Conservation (phyloP, 441 rosid species). For the Manihot esculenta region DNA sequence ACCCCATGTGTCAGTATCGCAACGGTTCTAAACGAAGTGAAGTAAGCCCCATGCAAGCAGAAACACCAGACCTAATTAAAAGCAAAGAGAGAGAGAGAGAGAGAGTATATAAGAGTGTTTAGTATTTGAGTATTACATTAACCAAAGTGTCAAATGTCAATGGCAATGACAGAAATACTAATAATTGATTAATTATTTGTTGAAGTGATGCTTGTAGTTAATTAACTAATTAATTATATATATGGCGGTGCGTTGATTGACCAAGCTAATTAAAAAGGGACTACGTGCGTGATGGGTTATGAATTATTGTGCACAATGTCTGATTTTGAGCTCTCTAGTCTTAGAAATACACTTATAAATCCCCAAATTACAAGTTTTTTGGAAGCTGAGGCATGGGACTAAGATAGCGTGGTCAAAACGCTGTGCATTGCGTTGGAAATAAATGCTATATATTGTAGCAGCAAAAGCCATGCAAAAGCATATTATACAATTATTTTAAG, state of each 20-base stretch:
- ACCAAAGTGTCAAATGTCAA: constrained; percentile 24
- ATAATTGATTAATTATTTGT: constrained; percentile 26
- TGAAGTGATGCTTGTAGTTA: constrained; percentile 8
- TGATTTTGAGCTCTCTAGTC: constrained; percentile 29
- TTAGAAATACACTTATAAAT: neutral
- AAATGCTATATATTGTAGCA: constrained; percentile 5
- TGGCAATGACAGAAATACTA: constrained; percentile 15
- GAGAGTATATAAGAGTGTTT: constrained; percentile 29
- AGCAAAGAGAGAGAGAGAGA: neutral
- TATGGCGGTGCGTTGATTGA: constrained; percentile 10
- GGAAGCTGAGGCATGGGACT: constrained; percentile 27
- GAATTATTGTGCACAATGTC: constrained; percentile 46
- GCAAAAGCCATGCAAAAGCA: constrained; percentile 24
- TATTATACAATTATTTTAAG: constrained; percentile 15
- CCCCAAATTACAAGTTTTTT: too few species aligned
- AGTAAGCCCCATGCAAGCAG: neutral
- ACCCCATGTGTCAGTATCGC: constrained; percentile 83
- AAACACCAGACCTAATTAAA: neutral
- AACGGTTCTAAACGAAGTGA: constrained; percentile 52
- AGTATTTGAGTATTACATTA: constrained; percentile 10
- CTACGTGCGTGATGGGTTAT: constrained; percentile 65
- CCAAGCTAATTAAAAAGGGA: constrained; percentile 15
- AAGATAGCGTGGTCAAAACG: constrained; percentile 73
- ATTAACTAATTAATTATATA: neutral
- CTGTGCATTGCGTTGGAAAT: constrained; percentile 48